These are phyloP conservation scores for Gentiana dahurica DNA, from an alignment of 257 asterid genomes.

Conservation along the genomic window DNA sequence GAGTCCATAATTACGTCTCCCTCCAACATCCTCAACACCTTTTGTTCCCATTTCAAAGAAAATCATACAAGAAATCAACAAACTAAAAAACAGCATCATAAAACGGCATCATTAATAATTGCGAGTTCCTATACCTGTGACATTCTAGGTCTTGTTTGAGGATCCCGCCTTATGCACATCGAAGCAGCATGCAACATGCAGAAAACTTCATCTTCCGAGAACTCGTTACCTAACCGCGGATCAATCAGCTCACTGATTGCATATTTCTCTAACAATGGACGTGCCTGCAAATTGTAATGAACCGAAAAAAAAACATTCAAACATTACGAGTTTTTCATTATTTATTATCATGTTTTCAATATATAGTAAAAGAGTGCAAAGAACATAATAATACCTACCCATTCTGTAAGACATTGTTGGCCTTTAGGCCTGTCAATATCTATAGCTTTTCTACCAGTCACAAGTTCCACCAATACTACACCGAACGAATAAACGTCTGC, in stretches of 20 bases:
- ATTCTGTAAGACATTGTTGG: conserved; percentile 93
- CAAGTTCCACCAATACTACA: conserved; percentile 87
- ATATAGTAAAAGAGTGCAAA: background rate
- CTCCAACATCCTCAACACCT: conserved; percentile 86
- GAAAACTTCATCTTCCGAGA: conserved; percentile 54
- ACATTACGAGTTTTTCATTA: background rate
- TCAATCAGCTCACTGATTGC: conserved; percentile 68
- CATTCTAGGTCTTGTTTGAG: conserved; percentile 89
- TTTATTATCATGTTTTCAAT: background rate
- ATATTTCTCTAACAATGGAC: conserved; percentile 71
- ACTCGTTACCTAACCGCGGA: conserved; percentile 48
- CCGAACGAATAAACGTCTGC: conserved; percentile 97
- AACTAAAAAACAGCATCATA: background rate
- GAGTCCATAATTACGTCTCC: conserved; percentile 68
- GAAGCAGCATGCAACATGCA: conserved; percentile 94
- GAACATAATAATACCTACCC: conserved; percentile 36
- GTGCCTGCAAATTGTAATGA: conserved; percentile 48
- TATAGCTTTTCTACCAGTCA: conserved; percentile 90
- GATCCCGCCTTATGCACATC: conserved; percentile 74
- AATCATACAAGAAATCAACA: background rate
- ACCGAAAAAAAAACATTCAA: background rate
- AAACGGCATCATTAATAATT: background rate
- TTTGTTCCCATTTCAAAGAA: background rate
- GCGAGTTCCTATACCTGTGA: conserved; percentile 48
- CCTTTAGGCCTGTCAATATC: conserved; percentile 92